Percentiles rank a stretch among this genome's conserved stretches.
These are phyloP conservation scores for Lachancea sp. DNA, from an alignment of 805 yeast genomes.

Conservation along the genomic window DNA sequence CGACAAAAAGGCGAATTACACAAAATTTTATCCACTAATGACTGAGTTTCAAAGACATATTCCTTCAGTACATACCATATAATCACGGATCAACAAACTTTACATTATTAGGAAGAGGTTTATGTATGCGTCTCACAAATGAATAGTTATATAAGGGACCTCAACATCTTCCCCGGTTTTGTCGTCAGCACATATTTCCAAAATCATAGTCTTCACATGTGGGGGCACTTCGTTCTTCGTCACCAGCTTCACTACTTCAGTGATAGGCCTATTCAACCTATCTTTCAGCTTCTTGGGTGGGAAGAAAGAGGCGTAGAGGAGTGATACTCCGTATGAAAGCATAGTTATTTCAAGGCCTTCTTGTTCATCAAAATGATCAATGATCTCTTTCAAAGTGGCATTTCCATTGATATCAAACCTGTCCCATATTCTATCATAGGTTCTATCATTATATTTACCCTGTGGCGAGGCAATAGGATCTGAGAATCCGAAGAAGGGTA, in stretches of 20 bases:
- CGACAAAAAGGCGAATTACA: slow-evolving; percentile 27
- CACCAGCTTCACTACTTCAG: slow-evolving; percentile 75
- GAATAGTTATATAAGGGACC: slow-evolving; percentile 77
- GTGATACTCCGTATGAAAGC: slow-evolving; percentile 86
- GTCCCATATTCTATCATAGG: slow-evolving; percentile 90
- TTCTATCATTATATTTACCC: slow-evolving; percentile 70
- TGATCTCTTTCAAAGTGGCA: slow-evolving; percentile 63
- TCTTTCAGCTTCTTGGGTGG: slow-evolving; percentile 87
- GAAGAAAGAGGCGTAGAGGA: slow-evolving; percentile 87
- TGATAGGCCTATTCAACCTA: slow-evolving; percentile 58
- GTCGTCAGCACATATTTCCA: slow-evolving; percentile 92
- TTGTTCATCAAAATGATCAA: slow-evolving; percentile 67
- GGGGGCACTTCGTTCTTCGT: slow-evolving; percentile 74
- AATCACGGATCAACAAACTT: too few species aligned
- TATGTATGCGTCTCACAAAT: slow-evolving; percentile 30
- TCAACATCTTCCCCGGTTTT: slow-evolving; percentile 91
- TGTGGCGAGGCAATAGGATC: slow-evolving; percentile 88
- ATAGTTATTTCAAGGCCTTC: slow-evolving; percentile 86
- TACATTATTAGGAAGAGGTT: too few species aligned
- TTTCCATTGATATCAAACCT: slow-evolving; percentile 79
- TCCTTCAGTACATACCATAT: too few species aligned
- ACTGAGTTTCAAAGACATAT: too few species aligned
- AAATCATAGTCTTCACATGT: slow-evolving; percentile 69
- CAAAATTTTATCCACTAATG: slow-evolving; percentile 16
- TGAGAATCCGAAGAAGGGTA: slow-evolving; percentile 94